Evolutionary conservation across 163 green algal genomes (phyloP), one percentile per base, ranked within the genome.

Genomic region (Chlorella variabilis): DNA sequence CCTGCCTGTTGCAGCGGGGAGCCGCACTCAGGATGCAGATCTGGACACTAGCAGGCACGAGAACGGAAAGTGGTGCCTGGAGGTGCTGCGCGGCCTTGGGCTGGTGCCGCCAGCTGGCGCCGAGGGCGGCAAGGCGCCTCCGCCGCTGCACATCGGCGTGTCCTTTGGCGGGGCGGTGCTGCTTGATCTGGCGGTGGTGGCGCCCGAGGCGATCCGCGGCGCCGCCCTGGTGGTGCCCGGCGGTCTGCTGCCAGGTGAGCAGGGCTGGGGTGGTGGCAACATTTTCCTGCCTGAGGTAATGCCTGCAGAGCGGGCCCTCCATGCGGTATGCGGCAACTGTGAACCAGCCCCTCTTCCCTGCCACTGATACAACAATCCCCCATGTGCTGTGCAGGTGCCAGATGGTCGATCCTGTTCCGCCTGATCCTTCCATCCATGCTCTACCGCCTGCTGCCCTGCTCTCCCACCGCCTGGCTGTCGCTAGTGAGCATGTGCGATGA

Each of bases 171-270:
- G 68, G 20, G 42, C 68, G 5, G 42, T 61, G 25, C n/a, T 76
- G n/a, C n/a, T 76, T n/a, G 68, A 76, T n/a, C 17, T 76, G 3
- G 68, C 68, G 29, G 29, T 34, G n/a, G 42, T 76, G 42, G 68
- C 68, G 42, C 68, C 68, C 4, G 68, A 42, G 17, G 42, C n/a
- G 1, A 63, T 76, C n/a, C 42, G 42, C 3, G 68, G 23, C 2
- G 68, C 68, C 3, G 68, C 42, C 23, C 68, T 76, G 42, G 29
- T 76, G n/a, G 68, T 76, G n/a, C 68, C 68, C 20, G 68, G n/a
- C 17, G 68, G 68, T 3, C 42, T 76, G n/a, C 0, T 13, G 20
- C n/a, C 68, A 3, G 20, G 68, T 76, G 42, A 76, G 68, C 41
- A 48, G n/a, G 59, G 62, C 62, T 71, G 3, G 62, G 1, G 15